Percentiles rank a stretch among this genome's conserved stretches.
Evolutionary conservation across 306 rosid species (phyloP).

Genomic region (Abrus pulchellus): DNA sequence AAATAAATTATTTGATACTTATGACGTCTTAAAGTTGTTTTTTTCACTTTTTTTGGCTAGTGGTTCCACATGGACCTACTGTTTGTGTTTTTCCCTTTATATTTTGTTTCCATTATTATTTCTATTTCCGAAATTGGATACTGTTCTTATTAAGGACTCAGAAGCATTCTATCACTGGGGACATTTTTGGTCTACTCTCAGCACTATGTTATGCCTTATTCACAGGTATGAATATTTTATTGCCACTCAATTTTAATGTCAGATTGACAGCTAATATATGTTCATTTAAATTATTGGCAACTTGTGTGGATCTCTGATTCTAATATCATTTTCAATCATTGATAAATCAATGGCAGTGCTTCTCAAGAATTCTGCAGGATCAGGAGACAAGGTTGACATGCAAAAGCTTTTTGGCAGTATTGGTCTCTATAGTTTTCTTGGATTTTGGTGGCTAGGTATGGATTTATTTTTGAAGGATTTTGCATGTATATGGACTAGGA

Average conservation of each 20-base stretch:
- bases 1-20: neutral
- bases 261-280: neutral
- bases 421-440: slow-evolving; percentile 75
- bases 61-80: neutral
- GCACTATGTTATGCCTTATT: slow-evolving; percentile 73
- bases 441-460: slow-evolving; percentile 92
- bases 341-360: slow-evolving; percentile 58
- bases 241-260: slow-evolving; percentile 24
- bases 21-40: neutral
- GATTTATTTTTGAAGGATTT: neutral
- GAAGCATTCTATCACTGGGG: slow-evolving; percentile 66
- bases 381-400: slow-evolving; percentile 74
- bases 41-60: neutral
- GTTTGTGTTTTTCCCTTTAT: neutral
- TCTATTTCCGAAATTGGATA: slow-evolving; percentile 19
- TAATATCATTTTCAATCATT: slow-evolving; percentile 30
- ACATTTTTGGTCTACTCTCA: slow-evolving; percentile 71
- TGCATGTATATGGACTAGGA: neutral
- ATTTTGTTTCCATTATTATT: neutral
- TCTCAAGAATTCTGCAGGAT: slow-evolving; percentile 76
- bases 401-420: slow-evolving; percentile 78
- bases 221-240: slow-evolving; percentile 58
- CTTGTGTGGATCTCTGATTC: neutral
- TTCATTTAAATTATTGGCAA: neutral
- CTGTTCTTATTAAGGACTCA: slow-evolving; percentile 54